Percentiles rank a stretch among this genome's conserved stretches.
These are phyloP conservation scores for Cladosporium sphaerospermum DNA, from an alignment of 2,329 filamentous ascomycete species.

Conservation along the genomic window DNA sequence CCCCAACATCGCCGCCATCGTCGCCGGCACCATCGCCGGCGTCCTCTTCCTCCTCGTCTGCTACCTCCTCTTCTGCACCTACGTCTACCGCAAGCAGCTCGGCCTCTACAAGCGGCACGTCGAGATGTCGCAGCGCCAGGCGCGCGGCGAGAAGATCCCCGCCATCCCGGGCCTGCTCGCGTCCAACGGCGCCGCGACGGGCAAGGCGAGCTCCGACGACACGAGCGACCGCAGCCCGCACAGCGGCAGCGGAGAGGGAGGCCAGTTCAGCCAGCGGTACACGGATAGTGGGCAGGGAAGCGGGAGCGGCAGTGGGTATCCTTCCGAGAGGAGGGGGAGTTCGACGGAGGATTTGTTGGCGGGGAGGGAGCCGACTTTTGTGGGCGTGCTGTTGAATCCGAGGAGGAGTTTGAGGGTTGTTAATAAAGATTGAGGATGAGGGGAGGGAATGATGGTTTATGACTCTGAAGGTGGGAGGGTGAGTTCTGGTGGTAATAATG, in stretches of 20 bases:
- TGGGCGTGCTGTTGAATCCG: slow-evolving; percentile 59
- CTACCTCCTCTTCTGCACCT: slow-evolving; percentile 66
- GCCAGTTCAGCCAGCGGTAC: slow-evolving; percentile 14
- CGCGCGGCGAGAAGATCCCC: slow-evolving; percentile 34
- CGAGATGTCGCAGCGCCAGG: slow-evolving; percentile 56
- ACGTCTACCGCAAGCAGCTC: slow-evolving; percentile 67
- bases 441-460: background rate
- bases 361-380: slow-evolving; percentile 64
- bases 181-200: slow-evolving; percentile 15
- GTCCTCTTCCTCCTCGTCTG: slow-evolving; percentile 54
- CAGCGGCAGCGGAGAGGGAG: slow-evolving; percentile 21
- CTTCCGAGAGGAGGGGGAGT: slow-evolving; percentile 35
- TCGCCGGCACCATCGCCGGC: slow-evolving; percentile 59
- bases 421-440: slow-evolving; percentile 45
- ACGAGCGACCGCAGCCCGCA: slow-evolving; percentile 21
- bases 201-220: slow-evolving; percentile 17
- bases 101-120: slow-evolving; percentile 64
- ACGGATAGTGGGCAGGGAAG: slow-evolving; percentile 18
- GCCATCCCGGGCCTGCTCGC: slow-evolving; percentile 26
- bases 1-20: slow-evolving; percentile 49
- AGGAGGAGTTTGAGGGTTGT: slow-evolving; percentile 63
- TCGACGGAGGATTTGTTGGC: slow-evolving; percentile 50
- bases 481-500: background rate
- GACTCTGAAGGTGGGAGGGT: background rate
- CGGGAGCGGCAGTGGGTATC: slow-evolving; percentile 22